Evolutionary conservation across 1,284 basidiomycete species (phyloP).

Genomic region (Sanghuangporus weigelae): DNA sequence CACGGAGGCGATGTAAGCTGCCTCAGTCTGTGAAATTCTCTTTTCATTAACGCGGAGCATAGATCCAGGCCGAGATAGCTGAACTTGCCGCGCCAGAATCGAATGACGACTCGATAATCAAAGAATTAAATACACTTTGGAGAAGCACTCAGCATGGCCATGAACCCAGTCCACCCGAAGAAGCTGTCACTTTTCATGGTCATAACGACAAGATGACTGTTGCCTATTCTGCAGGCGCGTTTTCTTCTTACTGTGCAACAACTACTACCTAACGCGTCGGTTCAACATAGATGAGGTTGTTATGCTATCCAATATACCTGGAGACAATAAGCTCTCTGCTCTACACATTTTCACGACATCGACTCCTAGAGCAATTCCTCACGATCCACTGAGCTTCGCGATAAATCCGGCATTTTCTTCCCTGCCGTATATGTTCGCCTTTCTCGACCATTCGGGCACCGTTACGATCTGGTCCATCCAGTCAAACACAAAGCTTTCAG

Average conservation of each 20-base stretch:
- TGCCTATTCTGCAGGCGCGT: not conserved
- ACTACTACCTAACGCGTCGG: not conserved
- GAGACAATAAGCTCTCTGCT: not conserved
- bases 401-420: not conserved
- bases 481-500: not conserved
- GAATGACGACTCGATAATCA: too few relatives aligned
- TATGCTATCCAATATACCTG: not conserved
- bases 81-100: not conserved
- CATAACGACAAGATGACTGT: not conserved
- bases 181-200: not conserved
- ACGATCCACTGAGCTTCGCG: not conserved
- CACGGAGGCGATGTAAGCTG: not conserved
- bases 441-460: not conserved
- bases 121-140: not conserved
- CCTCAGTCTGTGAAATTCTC: not conserved
- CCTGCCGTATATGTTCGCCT: constrained; percentile 1
- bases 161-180: not conserved
- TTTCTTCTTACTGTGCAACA: not conserved
- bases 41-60: not conserved
- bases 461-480: constrained; percentile 2
- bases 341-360: not conserved
- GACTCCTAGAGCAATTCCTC: not conserved
- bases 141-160: not conserved
- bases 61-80: not conserved
- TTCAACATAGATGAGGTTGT: not conserved